These are phyloP conservation scores for Claviceps maximensis DNA, from an alignment of 2,329 filamentous ascomycete genomes.

Conservation along the genomic window DNA sequence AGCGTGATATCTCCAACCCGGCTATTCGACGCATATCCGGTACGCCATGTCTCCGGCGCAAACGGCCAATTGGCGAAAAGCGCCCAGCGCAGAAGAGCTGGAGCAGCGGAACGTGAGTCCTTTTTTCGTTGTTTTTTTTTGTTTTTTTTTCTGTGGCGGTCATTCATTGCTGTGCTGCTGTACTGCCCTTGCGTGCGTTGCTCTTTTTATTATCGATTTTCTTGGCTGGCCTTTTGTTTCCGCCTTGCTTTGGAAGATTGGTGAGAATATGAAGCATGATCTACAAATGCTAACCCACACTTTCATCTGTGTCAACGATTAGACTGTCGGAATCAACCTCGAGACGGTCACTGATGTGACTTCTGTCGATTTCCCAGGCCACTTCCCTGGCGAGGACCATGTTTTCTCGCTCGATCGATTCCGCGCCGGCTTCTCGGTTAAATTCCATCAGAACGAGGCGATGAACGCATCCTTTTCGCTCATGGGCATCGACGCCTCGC, in stretches of 20 bases:
- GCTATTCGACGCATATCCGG: background rate
- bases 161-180: background rate
- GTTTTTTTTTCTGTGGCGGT: no score
- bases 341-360: slow-evolving; percentile 85
- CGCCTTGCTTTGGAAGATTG: background rate
- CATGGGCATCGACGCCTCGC: slow-evolving; percentile 77
- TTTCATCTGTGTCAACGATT: background rate
- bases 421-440: slow-evolving; percentile 53
- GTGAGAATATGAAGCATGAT: background rate
- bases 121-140: background rate
- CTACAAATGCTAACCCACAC: background rate
- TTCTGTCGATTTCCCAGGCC: slow-evolving; percentile 83
- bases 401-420: slow-evolving; percentile 67
- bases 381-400: slow-evolving; percentile 80
- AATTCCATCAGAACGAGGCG: slow-evolving; percentile 73
- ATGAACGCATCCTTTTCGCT: slow-evolving; percentile 80
- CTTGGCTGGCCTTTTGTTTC: no score
- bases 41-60: slow-evolving; percentile 20
- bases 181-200: background rate
- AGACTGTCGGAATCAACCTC: slow-evolving; percentile 77
- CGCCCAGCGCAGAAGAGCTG: slow-evolving; percentile 41
- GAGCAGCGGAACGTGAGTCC: slow-evolving; percentile 45
- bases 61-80: slow-evolving; percentile 21
- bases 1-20: background rate
- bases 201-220: background rate